A percentile compares a stretch with the other conserved stretches of the same genome.
phyloP scores from a whole-genome alignment of 2,329 filamentous ascomycete species.

The Emergomyces orientalis region DNA sequence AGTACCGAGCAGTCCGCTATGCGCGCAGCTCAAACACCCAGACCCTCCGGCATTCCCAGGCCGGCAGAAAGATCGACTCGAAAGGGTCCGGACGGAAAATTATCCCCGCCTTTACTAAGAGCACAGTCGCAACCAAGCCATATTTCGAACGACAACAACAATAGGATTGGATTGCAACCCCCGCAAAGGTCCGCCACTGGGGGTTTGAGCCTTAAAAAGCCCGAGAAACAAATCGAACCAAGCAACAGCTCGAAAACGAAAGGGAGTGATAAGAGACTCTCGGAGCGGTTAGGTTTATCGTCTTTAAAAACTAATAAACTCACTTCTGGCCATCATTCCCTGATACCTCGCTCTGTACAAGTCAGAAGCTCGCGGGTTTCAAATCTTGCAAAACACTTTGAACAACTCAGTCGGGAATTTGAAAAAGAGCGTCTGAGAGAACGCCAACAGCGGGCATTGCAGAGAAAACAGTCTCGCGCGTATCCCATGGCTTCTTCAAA shows the following conservation, averaged over 20 bases:
- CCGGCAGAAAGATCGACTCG: constrained; percentile 18
- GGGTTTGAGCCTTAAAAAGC: constrained; percentile 12
- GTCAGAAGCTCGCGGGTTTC: constrained; percentile 68
- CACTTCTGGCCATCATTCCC: constrained; percentile 49
- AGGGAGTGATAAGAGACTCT: constrained; percentile 60
- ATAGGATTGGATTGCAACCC: background rate
- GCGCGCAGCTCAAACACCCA: constrained; percentile 18
- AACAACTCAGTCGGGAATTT: constrained; percentile 92
- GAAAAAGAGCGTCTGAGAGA: constrained; percentile 88
- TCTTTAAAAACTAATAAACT: constrained; percentile 52
- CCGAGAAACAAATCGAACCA: constrained; percentile 18
- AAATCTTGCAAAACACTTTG: constrained; percentile 88
- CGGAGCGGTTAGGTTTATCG: constrained; percentile 59
- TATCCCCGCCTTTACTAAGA: constrained; percentile 43
- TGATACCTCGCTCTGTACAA: constrained; percentile 80
- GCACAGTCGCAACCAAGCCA: constrained; percentile 44
- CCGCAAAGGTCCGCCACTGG: constrained; percentile 14
- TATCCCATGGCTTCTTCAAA: constrained; percentile 89
- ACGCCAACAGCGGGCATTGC: constrained; percentile 65
- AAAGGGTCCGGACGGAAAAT: constrained; percentile 27
- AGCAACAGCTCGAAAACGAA: constrained; percentile 29
- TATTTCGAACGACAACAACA: constrained; percentile 12
- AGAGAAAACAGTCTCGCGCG: constrained; percentile 64
- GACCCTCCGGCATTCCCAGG: constrained; percentile 34
- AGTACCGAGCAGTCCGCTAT: background rate